A percentile compares a stretch with the other conserved stretches of the same genome.
Evolutionary conservation across 306 rosid genomes (phyloP).

Genomic region (Quercus aquifolioides): DNA sequence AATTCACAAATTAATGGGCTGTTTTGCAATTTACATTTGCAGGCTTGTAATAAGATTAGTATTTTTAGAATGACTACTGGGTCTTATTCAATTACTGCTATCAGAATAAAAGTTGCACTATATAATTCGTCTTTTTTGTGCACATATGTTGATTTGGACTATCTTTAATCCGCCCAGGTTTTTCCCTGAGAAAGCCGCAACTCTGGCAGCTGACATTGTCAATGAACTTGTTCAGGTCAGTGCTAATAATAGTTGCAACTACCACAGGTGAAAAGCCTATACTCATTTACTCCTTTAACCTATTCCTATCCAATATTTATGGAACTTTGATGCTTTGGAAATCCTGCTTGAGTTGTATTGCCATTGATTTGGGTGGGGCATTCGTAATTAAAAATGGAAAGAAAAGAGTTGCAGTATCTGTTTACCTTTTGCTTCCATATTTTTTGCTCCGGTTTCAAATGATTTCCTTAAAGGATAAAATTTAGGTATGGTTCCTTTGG

Average conservation of each 20-base stretch:
- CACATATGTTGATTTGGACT: slow-evolving; percentile 1
- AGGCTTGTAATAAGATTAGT: not conserved
- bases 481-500: no score
- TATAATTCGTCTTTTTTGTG: not conserved
- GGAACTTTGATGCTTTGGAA: slow-evolving; percentile 3
- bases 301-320: not conserved
- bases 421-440: slow-evolving; percentile 8
- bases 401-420: slow-evolving; percentile 8
- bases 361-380: not conserved
- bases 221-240: slow-evolving; percentile 78
- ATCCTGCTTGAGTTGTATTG: not conserved
- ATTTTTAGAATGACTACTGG: not conserved
- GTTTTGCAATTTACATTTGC: not conserved
- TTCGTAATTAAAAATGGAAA: not conserved
- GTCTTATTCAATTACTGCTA: not conserved
- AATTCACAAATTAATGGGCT: not conserved
- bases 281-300: not conserved
- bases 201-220: slow-evolving; percentile 62
- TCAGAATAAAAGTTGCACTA: slow-evolving; percentile 1
- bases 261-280: not conserved
- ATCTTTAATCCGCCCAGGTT: slow-evolving; percentile 54
- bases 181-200: slow-evolving; percentile 81
- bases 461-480: not conserved
- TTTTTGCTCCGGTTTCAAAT: not conserved
- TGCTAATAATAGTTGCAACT: slow-evolving; percentile 3